Conservation (phyloP, 2,329 filamentous ascomycete species). For the Leptodontidium sp. region DNA sequence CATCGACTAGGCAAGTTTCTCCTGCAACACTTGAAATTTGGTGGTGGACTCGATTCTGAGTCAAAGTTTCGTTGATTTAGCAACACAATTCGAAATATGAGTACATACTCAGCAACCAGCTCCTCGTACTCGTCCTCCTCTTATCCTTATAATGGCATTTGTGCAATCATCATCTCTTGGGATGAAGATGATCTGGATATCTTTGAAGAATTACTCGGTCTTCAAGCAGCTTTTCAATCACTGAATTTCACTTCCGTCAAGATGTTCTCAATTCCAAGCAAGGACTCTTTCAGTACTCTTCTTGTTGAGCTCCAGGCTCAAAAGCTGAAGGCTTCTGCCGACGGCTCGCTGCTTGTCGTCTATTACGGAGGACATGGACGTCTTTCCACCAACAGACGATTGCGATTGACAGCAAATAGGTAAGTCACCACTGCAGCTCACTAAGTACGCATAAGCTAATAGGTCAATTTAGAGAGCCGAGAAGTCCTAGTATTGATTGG, state of each 20-base stretch:
- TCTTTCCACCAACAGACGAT: neutral
- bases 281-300: neutral
- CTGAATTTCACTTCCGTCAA: neutral
- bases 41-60: too few species aligned
- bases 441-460: neutral
- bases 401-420: neutral
- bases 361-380: conserved; percentile 8
- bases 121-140: too few species aligned
- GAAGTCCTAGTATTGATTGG: conserved; percentile 1
- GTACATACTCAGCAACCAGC: neutral
- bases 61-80: neutral
- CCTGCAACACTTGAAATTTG: too few species aligned
- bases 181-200: conserved; percentile 9
- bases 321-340: neutral
- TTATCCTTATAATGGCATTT: neutral
- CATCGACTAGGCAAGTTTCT: too few species aligned
- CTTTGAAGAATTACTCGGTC: neutral
- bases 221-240: neutral
- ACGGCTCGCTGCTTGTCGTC: conserved; percentile 1
- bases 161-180: conserved; percentile 12
- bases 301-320: neutral
- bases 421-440: neutral
- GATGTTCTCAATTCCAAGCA: neutral
- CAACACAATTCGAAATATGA: neutral
- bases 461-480: neutral